These are phyloP conservation scores for Cystobasidium pallidum DNA, from an alignment of 1,284 basidiomycete species.

Conservation along the genomic window DNA sequence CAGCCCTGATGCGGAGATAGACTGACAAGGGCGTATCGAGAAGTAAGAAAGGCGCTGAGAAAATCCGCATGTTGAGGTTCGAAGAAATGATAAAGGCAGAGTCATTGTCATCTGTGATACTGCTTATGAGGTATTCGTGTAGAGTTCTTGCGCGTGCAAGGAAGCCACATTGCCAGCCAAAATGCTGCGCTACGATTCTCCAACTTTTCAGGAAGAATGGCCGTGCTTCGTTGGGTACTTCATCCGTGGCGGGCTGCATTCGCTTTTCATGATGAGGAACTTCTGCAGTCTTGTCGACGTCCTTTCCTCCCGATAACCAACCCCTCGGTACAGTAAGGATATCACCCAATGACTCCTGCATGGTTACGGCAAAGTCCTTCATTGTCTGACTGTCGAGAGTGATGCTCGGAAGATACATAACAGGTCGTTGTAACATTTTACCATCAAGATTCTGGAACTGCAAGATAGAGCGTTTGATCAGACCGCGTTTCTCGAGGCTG, in stretches of 20 bases:
- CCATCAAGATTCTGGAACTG: constrained; percentile 63
- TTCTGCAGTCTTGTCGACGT: not conserved
- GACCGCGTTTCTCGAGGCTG: constrained; percentile 65
- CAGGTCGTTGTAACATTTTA: constrained; percentile 54
- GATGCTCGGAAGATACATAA: constrained; percentile 45
- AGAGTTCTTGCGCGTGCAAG: constrained; percentile 30
- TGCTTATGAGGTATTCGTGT: constrained; percentile 23
- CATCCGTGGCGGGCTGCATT: not conserved
- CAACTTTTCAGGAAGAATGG: constrained; percentile 34
- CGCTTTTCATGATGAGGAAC: not conserved
- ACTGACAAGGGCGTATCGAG: constrained; percentile 19
- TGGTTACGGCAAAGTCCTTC: constrained; percentile 28
- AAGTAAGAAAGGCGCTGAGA: constrained; percentile 18
- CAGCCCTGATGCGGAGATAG: constrained; percentile 21
- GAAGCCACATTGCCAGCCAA: constrained; percentile 27
- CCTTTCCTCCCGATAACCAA: constrained; percentile 21
- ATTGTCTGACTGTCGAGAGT: constrained; percentile 33
- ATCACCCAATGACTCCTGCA: constrained; percentile 19
- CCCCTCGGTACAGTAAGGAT: not conserved
- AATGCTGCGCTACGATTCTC: constrained; percentile 39
- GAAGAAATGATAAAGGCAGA: constrained; percentile 24
- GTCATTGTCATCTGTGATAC: constrained; percentile 32
- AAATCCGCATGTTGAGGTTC: constrained; percentile 3
- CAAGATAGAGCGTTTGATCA: constrained; percentile 69
- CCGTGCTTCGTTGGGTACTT: constrained; percentile 12